phyloP scores from a whole-genome alignment of 768 basidiomycete genomes.

The Boletus pseudopeckii region DNA sequence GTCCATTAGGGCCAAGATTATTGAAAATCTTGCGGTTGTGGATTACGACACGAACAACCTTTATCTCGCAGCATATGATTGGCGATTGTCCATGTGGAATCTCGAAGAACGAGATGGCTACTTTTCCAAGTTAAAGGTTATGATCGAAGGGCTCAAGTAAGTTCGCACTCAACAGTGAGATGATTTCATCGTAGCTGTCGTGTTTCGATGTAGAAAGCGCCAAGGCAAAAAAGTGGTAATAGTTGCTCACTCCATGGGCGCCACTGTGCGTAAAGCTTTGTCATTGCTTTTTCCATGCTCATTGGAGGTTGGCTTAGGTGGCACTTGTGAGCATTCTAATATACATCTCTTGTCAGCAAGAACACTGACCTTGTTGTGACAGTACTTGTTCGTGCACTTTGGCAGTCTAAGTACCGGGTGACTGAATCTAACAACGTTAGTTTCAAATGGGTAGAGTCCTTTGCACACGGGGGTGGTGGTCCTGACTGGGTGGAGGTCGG shows the following conservation, averaged over 20 bases:
- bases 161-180: constrained; percentile 16
- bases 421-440: constrained; percentile 37
- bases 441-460: constrained; percentile 96
- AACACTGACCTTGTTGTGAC: constrained; percentile 5
- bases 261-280: constrained; percentile 48
- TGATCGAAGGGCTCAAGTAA: constrained; percentile 77
- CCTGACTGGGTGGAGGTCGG: constrained; percentile 85
- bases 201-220: constrained; percentile 44
- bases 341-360: background rate
- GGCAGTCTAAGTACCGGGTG: background rate
- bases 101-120: constrained; percentile 90
- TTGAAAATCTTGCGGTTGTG: constrained; percentile 91
- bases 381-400: constrained; percentile 78
- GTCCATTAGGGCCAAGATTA: constrained; percentile 71
- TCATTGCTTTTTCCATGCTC: background rate
- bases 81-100: constrained; percentile 86
- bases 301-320: constrained; percentile 44
- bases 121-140: constrained; percentile 76
- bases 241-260: constrained; percentile 84
- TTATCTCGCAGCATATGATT: constrained; percentile 84
- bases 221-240: constrained; percentile 79
- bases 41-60: constrained; percentile 92
- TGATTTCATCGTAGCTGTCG: background rate
- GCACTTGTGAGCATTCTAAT: constrained; percentile 39
- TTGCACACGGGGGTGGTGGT: constrained; percentile 76